Base-by-base conservation (phyloP, 2,329 filamentous ascomycete species). In the Aspergillus ruber region DNA sequence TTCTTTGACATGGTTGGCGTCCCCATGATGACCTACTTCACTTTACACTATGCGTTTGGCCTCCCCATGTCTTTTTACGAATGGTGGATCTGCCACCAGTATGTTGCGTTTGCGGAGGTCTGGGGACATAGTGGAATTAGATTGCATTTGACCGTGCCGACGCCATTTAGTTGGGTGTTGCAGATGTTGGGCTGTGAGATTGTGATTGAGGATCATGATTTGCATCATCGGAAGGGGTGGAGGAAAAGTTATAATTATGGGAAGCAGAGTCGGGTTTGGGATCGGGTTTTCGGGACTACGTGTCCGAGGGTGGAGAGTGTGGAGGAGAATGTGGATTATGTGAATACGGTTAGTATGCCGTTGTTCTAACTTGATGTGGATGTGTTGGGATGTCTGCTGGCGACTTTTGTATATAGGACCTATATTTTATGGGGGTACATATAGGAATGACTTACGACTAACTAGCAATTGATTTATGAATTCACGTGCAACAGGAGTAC, bases 1-100 rank as follows among this genome's bases (percentile, higher is more conserved):
- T 44, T 44, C 18, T 44, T 44, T 20, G 43, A 44, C 29, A 44
- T 44, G 43, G 43, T 44, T 4, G 43, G 43, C 17, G 43, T 44
- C 4, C 43, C 43, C 5, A 35, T 44, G 18, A 44, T 44, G 43
- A 44, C 43, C 18, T 44, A 36, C 43, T 38, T 44, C 43, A 36
- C 29, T 4, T 32, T 44, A 4, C 36, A 29, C 10, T 29, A 44
- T 7, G 18, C 23, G 4, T 12, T 44, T 3, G 43, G 43, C 10
- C 10, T 44, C 17, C 43, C 43, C 20, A 35, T 44, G 20, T n/a
- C 20, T 4, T 44, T 44, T 20, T 44, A 44, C 21, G 43, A 44
- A 17, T 44, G 29, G 43, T 44, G 43, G 43, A 18, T 44, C 32
- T 44, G 43, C 43, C 43, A 44, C 20, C 17, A 44, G 36, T 44